Evolutionary conservation across 1,284 basidiomycete genomes (phyloP), one percentile per base, ranked within the genome.

Genomic region (Paramarasmius palmivorus): DNA sequence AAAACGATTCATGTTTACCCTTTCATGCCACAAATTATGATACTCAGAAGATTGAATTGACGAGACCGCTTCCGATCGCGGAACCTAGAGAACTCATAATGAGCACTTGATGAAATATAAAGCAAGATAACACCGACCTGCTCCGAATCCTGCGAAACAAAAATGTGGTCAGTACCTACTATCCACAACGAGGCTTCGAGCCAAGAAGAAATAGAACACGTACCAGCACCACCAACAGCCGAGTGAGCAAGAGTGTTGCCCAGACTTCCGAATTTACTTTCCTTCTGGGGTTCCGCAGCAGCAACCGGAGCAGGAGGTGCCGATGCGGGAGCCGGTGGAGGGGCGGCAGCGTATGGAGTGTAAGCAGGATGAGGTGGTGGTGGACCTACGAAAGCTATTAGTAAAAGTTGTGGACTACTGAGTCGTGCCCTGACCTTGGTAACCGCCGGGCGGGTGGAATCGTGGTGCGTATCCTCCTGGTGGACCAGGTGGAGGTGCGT

Each of bases 231-330:
- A 26, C 81, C 74, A 7, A 75, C 84, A 1, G 84, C 84, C 20
- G 82, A 78, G 51, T 80, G 74, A 1, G 79, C 84, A 71, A 85
- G 68, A 20, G 82, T 82, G 58, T 76, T 76, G 4, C 83, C 83
- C 38, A 83, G 74, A 23, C 74, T 74, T 0, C 84, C 83, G 57
- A 82, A 82, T 59, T 80, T 84, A 65, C 65, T 73, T 67, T 82
- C 82, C 73, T 89, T 87, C 59, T 74, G 72, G 54, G 76, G 72
- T 38, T 69, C 68, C 6, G 72, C 75, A 22, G 63, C 61, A 2
- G 61, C 65, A 32, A 76, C 68, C 57, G 79, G 76, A 57, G 17
- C 70, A 71, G 17, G 71, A 49, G 54, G 66, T 67, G 56, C 74
- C 73, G 40, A 61, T 58, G 19, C 65, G 68, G 53, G 61, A 10